Percentiles rank a stretch among this genome's conserved stretches.
Conservation (phyloP, 768 basidiomycete species). For the Naganishia vishniacii region DNA sequence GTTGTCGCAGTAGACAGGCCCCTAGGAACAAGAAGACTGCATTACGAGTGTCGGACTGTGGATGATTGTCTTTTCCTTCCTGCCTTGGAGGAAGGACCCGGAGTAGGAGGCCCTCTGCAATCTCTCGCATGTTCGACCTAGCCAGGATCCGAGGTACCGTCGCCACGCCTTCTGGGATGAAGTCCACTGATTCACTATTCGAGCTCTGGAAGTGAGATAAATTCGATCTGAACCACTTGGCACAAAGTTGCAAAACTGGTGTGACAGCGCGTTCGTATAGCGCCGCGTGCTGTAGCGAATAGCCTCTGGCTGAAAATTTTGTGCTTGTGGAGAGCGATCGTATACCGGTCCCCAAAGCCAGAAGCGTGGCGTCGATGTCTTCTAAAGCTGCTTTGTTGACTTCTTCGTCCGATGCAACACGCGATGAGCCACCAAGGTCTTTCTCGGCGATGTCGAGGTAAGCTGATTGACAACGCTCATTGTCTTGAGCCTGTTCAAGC, state of each 20-base stretch:
- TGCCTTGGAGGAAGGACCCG: neutral
- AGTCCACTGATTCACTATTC: no score
- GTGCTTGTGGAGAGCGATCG: neutral
- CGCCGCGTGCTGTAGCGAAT: neutral
- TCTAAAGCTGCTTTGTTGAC: no score
- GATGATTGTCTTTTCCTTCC: neutral
- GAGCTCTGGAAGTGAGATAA: neutral
- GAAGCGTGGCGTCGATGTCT: neutral
- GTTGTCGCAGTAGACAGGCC: neutral
- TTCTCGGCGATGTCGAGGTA: neutral
- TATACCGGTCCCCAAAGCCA: neutral
- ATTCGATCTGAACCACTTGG: neutral
- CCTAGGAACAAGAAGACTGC: neutral
- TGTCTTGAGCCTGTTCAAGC: neutral
- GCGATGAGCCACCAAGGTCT: no score
- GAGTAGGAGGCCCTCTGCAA: neutral
- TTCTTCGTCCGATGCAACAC: neutral
- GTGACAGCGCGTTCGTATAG: neutral
- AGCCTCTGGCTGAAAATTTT: neutral
- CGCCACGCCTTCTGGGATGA: neutral
- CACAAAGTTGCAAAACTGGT: neutral
- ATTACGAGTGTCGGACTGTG: no score
- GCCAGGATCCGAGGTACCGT: conserved; percentile 2
- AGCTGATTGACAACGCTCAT: neutral
- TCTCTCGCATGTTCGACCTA: conserved; percentile 1